Conservation (phyloP, 345 rosid genomes). For the Sonneratia caseolaris region DNA sequence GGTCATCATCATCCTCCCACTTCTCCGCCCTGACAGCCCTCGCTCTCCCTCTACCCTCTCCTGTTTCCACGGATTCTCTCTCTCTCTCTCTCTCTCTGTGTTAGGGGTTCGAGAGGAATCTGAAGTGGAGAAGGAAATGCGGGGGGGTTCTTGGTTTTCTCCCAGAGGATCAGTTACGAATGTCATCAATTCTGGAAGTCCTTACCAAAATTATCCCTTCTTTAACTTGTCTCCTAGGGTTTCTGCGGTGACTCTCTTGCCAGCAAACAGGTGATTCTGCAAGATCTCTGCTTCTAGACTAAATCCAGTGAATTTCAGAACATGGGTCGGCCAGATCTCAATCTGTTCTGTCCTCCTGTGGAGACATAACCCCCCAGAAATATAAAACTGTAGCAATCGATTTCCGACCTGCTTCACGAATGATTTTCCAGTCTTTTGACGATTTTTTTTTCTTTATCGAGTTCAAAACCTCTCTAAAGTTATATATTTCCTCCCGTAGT, state of each 20-base stretch:
- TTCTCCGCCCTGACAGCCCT: not conserved
- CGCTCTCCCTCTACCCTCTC: not conserved
- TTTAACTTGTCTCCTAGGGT: not conserved
- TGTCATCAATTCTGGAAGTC: too few relatives aligned
- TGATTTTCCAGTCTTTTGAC: not conserved
- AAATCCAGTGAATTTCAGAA: not conserved
- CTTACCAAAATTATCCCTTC: not conserved
- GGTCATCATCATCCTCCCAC: not conserved
- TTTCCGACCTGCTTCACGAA: not conserved
- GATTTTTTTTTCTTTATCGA: too few relatives aligned
- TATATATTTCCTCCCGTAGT: too few relatives aligned
- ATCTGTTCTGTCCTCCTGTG: not conserved
- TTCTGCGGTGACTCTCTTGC: not conserved
- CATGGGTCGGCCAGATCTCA: not conserved
- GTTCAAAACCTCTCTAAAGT: too few relatives aligned
- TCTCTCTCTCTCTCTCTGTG: not conserved
- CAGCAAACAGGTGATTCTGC: not conserved
- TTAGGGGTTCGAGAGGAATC: not conserved
- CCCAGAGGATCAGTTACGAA: not conserved
- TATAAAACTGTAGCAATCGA: too few relatives aligned
- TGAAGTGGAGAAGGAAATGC: not conserved
- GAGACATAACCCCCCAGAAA: not conserved
- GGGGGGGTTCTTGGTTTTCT: not conserved
- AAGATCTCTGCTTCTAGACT: not conserved
- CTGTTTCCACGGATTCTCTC: too few relatives aligned